Evolutionary conservation across 306 rosid species (phyloP).

Genomic region (Begonia loranthoides): DNA sequence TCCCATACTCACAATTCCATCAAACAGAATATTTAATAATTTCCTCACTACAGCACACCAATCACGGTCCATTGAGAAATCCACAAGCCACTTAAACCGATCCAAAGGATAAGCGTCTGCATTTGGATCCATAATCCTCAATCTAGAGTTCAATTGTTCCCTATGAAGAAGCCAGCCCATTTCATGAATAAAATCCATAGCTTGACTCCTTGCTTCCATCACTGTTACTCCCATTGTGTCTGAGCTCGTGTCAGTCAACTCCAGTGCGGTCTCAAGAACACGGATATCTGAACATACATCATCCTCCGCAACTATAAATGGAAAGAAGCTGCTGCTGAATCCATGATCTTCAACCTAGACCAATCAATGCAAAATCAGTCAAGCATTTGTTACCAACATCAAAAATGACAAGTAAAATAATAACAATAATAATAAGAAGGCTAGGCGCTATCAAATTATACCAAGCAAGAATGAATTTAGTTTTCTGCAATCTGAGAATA

Average conservation of each 20-base stretch:
- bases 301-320: slow-evolving; percentile 79
- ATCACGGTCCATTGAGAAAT: slow-evolving; percentile 76
- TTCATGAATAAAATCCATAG: slow-evolving; percentile 70
- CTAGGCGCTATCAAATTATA: no score
- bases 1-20: slow-evolving; percentile 49
- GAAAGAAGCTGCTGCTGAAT: slow-evolving; percentile 74
- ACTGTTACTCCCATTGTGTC: slow-evolving; percentile 11
- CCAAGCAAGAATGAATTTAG: no score
- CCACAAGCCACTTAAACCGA: slow-evolving; percentile 67
- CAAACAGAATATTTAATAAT: slow-evolving; percentile 46
- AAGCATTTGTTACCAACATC: no score
- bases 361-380: background rate
- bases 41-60: slow-evolving; percentile 80
- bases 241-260: slow-evolving; percentile 25
- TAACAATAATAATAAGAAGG: no score
- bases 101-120: slow-evolving; percentile 37
- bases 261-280: slow-evolving; percentile 49
- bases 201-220: slow-evolving; percentile 53
- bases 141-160: slow-evolving; percentile 37
- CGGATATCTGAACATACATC: slow-evolving; percentile 80
- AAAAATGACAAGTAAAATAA: no score
- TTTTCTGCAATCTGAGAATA: no score
- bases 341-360: slow-evolving; percentile 82
- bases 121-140: slow-evolving; percentile 43
- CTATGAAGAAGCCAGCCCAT: slow-evolving; percentile 95